Evolutionary conservation across 352 stramenopile species (phyloP), one percentile per base, ranked within the genome.

Genomic region (Blastocystis sp.): DNA sequence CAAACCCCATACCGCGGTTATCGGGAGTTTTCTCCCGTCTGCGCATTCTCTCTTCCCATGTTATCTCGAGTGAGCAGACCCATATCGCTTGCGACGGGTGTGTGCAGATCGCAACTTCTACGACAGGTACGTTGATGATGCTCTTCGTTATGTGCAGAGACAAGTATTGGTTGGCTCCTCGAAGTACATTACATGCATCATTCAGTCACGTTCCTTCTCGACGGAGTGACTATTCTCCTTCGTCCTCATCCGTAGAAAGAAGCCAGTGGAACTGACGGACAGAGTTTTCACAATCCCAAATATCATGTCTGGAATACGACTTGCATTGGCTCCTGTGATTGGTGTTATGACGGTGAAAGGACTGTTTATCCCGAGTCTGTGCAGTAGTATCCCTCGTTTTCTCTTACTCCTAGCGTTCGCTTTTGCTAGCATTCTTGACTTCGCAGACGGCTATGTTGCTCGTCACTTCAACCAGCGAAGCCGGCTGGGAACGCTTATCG

Each of bases 221-320:
- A 63, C 46, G 44, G 32, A 63, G 69, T 81, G 14, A n/a, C 1
- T 42, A 18, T 48, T 46, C 51, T 6, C 63, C 0, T 44, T 34
- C 53, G 0, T 46, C 63, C n/a, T 75, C 56, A 59, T 49, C 4
- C 38, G 34, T 65, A 81, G 69, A 81, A 48, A 21, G 14, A 81
- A 81, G 29, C 44, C 61, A 29, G 69, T 21, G 18, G 29, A 81
- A 46, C 21, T 81, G 18, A 64, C 69, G 0, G 42, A 81, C 44
- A 40, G 69, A 29, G 40, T 81, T 9, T 61, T 61, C 14, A 81
- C 69, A 44, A 61, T 81, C 63, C 69, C 69, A 9, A 81, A 81
- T n/a, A 64, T 81, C 24, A 81, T 81, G 69, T 81, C 69, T 18
- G 69, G 69, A 16, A 81, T 81, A 44, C 69, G 69, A 16, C 56